Conservation (phyloP, 1,139 yeast genomes). For the Yamadazyma atlantica region DNA sequence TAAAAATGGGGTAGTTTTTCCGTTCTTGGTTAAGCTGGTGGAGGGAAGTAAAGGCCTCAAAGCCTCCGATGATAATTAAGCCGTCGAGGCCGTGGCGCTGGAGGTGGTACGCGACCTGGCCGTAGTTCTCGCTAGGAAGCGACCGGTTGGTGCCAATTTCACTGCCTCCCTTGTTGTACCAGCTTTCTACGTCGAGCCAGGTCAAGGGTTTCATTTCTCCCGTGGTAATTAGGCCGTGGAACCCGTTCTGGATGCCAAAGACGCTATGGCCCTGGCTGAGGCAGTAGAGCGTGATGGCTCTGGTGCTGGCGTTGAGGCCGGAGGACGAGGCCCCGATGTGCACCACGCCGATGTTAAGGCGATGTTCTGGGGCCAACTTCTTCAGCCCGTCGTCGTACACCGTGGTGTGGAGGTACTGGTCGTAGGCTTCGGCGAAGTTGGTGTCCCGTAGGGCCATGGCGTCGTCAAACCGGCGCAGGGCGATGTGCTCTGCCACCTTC, state of each 20-base stretch:
- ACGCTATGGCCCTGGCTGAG: constrained; percentile 87
- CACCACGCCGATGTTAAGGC: constrained; percentile 73
- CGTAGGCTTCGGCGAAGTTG: constrained; percentile 77
- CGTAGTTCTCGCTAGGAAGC: constrained; percentile 80
- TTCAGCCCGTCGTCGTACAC: constrained; percentile 65
- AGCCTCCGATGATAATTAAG: constrained; percentile 88
- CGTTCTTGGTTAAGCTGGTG: constrained; percentile 77
- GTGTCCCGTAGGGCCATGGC: constrained; percentile 79
- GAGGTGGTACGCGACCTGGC: constrained; percentile 86
- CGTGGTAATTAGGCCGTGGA: constrained; percentile 82
- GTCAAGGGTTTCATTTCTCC: constrained; percentile 71
- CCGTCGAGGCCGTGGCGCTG: constrained; percentile 87
- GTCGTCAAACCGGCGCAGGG: constrained; percentile 55
- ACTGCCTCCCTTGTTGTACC: constrained; percentile 92
- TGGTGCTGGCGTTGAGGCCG: constrained; percentile 89
- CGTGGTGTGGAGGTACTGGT: constrained; percentile 67
- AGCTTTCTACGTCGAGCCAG: constrained; percentile 87
- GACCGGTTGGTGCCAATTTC: constrained; percentile 93
- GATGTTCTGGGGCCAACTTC: constrained; percentile 48
- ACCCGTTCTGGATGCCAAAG: constrained; percentile 87
- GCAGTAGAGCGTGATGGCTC: constrained; percentile 90
- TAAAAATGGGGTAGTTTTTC: constrained; percentile 77
- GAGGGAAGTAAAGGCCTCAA: constrained; percentile 85
- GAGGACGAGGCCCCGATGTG: constrained; percentile 98
- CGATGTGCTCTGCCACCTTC: constrained; percentile 68